These are phyloP conservation scores for Hebeloma cylindrosporum DNA, from an alignment of 768 basidiomycete species.

Conservation along the genomic window DNA sequence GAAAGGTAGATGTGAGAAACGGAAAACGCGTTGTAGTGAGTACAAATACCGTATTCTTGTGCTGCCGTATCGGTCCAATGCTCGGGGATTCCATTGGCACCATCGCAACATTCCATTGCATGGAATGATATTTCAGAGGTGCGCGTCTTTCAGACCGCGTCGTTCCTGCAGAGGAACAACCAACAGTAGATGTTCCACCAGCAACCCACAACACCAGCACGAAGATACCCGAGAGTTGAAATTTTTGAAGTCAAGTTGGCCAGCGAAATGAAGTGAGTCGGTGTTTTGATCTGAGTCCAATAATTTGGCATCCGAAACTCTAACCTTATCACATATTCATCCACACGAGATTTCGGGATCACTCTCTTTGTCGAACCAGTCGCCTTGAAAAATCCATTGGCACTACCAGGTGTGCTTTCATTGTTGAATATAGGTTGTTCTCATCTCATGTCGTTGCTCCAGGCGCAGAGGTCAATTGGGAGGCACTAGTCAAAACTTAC, in stretches of 20 bases:
- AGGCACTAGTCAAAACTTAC: conserved; percentile 56
- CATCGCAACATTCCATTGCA: conserved; percentile 88
- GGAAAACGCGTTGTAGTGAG: conserved; percentile 15
- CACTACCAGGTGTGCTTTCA: conserved; percentile 61
- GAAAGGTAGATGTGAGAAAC: conserved; percentile 22
- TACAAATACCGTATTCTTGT: not conserved
- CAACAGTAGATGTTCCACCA: not conserved
- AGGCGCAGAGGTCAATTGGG: conserved; percentile 86
- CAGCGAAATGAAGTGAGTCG: no score
- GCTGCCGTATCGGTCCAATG: conserved; percentile 35
- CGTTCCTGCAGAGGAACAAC: not conserved
- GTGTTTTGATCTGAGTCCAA: no score
- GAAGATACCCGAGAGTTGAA: no score
- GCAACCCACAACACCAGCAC: not conserved
- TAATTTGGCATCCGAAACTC: no score
- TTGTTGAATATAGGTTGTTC: not conserved
- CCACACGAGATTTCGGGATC: conserved; percentile 34
- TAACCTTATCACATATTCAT: conserved; percentile 38
- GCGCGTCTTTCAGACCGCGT: conserved; percentile 4
- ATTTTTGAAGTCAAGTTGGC: no score
- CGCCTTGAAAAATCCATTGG: conserved; percentile 97
- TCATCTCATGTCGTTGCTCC: not conserved
- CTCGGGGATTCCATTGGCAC: conserved; percentile 52
- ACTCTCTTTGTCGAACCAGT: conserved; percentile 31
- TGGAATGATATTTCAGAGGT: conserved; percentile 17